phyloP scores from a whole-genome alignment of 805 yeast genomes.

The Blastobotrys americana region DNA sequence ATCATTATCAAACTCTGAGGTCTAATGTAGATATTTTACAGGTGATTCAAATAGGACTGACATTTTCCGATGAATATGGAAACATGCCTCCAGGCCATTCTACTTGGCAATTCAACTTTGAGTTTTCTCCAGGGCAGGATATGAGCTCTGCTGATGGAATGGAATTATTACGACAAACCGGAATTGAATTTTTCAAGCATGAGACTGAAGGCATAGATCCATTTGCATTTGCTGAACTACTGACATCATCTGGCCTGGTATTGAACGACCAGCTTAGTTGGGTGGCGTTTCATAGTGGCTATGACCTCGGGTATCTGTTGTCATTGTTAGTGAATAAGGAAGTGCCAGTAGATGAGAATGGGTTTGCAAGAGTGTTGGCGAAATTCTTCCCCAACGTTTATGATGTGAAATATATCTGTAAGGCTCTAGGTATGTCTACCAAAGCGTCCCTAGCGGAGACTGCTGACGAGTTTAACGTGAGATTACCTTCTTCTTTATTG shows the following conservation, averaged over 20 bases:
- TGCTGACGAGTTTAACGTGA: slow-evolving; percentile 38
- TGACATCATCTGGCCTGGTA: slow-evolving; percentile 80
- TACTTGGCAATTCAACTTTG: slow-evolving; percentile 96
- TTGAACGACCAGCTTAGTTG: slow-evolving; percentile 67
- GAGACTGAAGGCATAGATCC: slow-evolving; percentile 71
- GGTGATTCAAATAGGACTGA: slow-evolving; percentile 78
- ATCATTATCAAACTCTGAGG: slow-evolving; percentile 92
- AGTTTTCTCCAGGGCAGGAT: slow-evolving; percentile 62
- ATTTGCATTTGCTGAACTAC: slow-evolving; percentile 71
- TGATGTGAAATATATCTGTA: slow-evolving; percentile 59
- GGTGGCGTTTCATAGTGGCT: slow-evolving; percentile 91
- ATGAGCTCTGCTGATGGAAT: slow-evolving; percentile 86
- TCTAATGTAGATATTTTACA: slow-evolving; percentile 82
- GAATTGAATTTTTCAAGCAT: slow-evolving; percentile 72
- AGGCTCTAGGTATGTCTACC: slow-evolving; percentile 26
- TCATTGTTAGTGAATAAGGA: slow-evolving; percentile 65
- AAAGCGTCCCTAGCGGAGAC: slow-evolving; percentile 32
- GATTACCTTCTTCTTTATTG: slow-evolving; percentile 12
- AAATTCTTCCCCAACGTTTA: slow-evolving; percentile 73
- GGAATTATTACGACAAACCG: slow-evolving; percentile 70
- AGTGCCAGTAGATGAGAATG: slow-evolving; percentile 76
- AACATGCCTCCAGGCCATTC: slow-evolving; percentile 61
- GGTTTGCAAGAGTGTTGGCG: slow-evolving; percentile 62
- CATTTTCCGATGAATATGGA: slow-evolving; percentile 63
- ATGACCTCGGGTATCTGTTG: slow-evolving; percentile 85